These are phyloP conservation scores for Terfezia claveryi DNA, from an alignment of 495 filamentous ascomycete species.

Conservation along the genomic window DNA sequence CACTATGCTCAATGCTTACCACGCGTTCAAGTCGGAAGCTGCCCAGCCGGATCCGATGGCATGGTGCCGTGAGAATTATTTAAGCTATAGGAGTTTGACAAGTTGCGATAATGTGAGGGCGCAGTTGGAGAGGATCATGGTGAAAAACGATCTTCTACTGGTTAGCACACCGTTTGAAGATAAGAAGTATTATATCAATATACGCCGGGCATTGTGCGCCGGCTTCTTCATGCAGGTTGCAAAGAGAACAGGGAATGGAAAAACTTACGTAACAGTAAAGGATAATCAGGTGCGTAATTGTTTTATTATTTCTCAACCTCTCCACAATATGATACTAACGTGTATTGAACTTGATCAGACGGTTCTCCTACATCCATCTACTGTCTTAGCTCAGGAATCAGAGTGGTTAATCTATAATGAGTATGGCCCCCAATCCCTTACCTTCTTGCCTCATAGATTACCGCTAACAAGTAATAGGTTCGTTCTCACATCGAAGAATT, in stretches of 20 bases:
- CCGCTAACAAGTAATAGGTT: constrained; percentile 24
- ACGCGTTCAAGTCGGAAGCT: constrained; percentile 68
- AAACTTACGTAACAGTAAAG: constrained; percentile 84
- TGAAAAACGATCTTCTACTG: constrained; percentile 63
- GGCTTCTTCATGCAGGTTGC: constrained; percentile 99
- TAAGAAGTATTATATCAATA: constrained; percentile 96
- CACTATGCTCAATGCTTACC: constrained; percentile 92
- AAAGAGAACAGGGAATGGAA: constrained; percentile 53
- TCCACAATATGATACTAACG: neutral
- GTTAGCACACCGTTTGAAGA: constrained; percentile 75
- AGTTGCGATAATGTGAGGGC: constrained; percentile 82
- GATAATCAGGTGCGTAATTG: constrained; percentile 37
- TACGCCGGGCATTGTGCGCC: constrained; percentile 74
- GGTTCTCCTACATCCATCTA: constrained; percentile 82
- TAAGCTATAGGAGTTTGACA: constrained; percentile 70
- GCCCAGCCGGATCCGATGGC: constrained; percentile 53
- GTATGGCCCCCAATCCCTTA: neutral
- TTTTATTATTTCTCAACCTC: neutral
- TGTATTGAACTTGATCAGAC: constrained; percentile 24
- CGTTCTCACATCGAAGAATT: constrained; percentile 92
- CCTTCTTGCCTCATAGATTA: neutral
- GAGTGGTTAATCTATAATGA: constrained; percentile 99
- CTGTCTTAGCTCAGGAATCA: constrained; percentile 58
- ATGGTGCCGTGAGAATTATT: constrained; percentile 96
- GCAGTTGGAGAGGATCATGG: constrained; percentile 91